These are phyloP conservation scores for Delphinella strobiligena DNA, from an alignment of 2,329 filamentous ascomycete species.

Conservation along the genomic window DNA sequence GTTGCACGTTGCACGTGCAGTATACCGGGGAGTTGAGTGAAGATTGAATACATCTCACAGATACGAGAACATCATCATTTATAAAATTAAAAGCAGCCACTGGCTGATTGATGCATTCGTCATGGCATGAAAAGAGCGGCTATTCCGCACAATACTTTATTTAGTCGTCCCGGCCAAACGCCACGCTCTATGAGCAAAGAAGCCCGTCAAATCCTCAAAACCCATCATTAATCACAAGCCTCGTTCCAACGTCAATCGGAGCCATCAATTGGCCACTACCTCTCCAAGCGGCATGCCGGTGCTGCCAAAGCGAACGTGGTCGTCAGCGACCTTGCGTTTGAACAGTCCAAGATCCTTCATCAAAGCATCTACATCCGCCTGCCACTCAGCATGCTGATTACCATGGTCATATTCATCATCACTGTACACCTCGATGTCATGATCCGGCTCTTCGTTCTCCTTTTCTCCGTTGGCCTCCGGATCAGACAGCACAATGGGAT, in stretches of 20 bases:
- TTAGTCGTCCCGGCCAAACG: no score
- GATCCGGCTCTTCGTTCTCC: conserved; percentile 38
- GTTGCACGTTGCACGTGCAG: no score
- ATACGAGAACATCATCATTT: no score
- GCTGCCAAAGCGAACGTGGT: conserved; percentile 50
- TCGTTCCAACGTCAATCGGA: background rate
- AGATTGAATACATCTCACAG: no score
- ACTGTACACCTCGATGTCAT: conserved; percentile 43
- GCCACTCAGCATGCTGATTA: conserved; percentile 35
- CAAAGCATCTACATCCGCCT: conserved; percentile 75
- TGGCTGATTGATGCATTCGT: no score
- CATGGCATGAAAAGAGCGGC: no score
- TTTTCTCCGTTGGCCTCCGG: conserved; percentile 22
- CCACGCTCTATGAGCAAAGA: background rate
- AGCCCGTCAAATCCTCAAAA: no score
- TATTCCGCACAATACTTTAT: no score
- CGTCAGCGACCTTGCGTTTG: conserved; percentile 75
- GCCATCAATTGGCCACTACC: background rate
- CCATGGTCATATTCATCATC: conserved; percentile 28
- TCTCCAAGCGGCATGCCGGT: background rate
- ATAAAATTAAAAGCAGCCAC: no score
- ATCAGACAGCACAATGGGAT: conserved; percentile 61
- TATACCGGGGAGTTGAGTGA: no score
- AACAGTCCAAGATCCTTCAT: conserved; percentile 70
- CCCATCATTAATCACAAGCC: no score